Conservation (phyloP, 805 yeast species). For the Teunomyces barrocoloradensis region DNA sequence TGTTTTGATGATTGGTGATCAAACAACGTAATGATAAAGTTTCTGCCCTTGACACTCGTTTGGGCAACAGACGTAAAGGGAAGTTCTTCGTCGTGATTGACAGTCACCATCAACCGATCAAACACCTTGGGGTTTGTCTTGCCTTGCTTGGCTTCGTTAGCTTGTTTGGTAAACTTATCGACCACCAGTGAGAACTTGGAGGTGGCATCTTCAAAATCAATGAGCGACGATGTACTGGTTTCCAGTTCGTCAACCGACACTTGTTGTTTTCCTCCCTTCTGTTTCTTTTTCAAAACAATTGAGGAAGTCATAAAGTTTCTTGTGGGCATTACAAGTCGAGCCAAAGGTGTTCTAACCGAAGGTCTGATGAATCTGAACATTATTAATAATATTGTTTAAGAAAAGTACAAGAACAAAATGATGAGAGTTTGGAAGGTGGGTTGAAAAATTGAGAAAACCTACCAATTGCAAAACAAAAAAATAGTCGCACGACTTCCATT, state of each 20-base stretch:
- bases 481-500: neutral
- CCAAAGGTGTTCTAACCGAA: neutral
- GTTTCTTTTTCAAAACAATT: constrained; percentile 4
- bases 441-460: neutral
- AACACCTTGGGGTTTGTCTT: constrained; percentile 65
- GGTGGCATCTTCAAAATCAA: constrained; percentile 38
- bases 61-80: constrained; percentile 67
- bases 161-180: constrained; percentile 50
- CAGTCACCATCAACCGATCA: constrained; percentile 52
- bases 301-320: neutral
- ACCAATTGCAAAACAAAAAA: neutral
- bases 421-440: neutral
- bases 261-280: constrained; percentile 9
- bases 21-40: constrained; percentile 75
- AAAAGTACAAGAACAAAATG: neutral
- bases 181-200: constrained; percentile 46
- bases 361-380: constrained; percentile 1
- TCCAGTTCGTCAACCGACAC: constrained; percentile 8
- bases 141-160: constrained; percentile 68
- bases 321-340: neutral
- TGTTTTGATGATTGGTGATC: constrained; percentile 74
- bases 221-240: constrained; percentile 15
- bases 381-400: neutral
- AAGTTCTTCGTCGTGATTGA: constrained; percentile 39
- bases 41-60: constrained; percentile 66